Evolutionary conservation across 2,329 filamentous ascomycete species (phyloP), one percentile per base, ranked within the genome.

Genomic region (Periglandula ipomoeae): DNA sequence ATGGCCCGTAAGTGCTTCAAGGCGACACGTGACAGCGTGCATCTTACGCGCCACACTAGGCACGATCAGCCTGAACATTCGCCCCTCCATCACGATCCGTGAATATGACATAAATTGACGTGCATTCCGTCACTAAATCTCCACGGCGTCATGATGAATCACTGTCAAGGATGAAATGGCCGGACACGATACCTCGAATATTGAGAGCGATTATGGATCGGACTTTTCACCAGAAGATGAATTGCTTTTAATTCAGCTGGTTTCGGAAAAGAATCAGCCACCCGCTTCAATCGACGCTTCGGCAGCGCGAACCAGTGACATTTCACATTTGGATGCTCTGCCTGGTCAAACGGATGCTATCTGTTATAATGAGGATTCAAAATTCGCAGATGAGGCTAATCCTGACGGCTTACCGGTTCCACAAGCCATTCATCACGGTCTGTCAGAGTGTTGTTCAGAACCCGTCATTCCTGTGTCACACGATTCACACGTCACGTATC

Each of bases 211-310:
- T 39, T 75, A 71, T 58, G 70, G 65, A 50, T 74, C 72, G 56
- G 69, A 75, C 53, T 62, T 74, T 39, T 70, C 71, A 3, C 53
- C 60, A 1, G 72, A 76, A 24, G 73, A 76, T 26, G 73, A 76
- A 50, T 55, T 68, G 37, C 52, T 70, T 40, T 56, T 75, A 15
- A 56, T 62, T 46, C 50, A 65, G 44, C 58, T 70, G 35, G 59
- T 59, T 41, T 56, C 61, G 13, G 50, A 59, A 37, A 34, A 49
- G 30, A 50, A 52, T 30, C 24, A 38, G 20, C 23, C 15, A n/a
- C 22, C 9, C 34, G 11, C 13, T 13, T 38, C 44, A 7, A 30
- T 20, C 19, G 44, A 46, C 20, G 23, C 19, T 15, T 13, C 23
- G 27, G 34, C 44, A 17, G n/a, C 34, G 4, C 17, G 32, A 39